Conservation (phyloP, 2,329 filamentous ascomycete genomes). For the Saccharata proteae region DNA sequence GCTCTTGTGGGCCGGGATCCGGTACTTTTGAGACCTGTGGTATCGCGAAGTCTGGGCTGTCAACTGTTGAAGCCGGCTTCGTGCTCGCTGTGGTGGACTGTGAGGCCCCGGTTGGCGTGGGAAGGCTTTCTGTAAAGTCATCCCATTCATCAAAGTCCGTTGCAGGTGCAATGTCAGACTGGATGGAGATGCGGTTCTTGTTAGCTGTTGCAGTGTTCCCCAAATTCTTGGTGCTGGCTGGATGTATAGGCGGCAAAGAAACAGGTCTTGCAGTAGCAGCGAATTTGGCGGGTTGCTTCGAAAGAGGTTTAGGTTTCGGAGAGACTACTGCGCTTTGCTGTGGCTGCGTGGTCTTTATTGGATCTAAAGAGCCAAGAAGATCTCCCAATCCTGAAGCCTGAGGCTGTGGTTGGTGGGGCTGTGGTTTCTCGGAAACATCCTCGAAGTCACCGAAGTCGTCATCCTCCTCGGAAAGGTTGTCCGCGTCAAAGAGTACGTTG, state of each 20-base stretch:
- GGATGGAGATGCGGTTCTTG: slow-evolving; percentile 12
- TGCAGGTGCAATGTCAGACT: slow-evolving; percentile 1
- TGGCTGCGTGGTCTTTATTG: too few relatives aligned
- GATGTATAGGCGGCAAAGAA: too few relatives aligned
- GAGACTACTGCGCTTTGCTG: too few relatives aligned
- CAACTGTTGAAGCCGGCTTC: slow-evolving; percentile 1
- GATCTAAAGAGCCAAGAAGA: too few relatives aligned
- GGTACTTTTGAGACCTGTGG: slow-evolving; percentile 6
- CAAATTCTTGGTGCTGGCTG: too few relatives aligned
- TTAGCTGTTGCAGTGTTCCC: too few relatives aligned
- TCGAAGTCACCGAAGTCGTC: slow-evolving; percentile 26
- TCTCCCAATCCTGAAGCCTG: background rate
- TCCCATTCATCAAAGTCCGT: slow-evolving; percentile 31
- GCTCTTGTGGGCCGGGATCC: slow-evolving; percentile 16
- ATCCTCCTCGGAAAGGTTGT: slow-evolving; percentile 22
- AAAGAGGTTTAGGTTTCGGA: too few relatives aligned
- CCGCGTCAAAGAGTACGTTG: slow-evolving; percentile 28
- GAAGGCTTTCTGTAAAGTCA: slow-evolving; percentile 18
- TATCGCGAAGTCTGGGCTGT: slow-evolving; percentile 1
- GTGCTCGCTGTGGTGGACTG: slow-evolving; percentile 8
- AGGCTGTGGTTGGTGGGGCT: slow-evolving; percentile 9
- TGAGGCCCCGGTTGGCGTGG: slow-evolving; percentile 4
- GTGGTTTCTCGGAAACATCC: slow-evolving; percentile 3
- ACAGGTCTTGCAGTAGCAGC: too few relatives aligned
- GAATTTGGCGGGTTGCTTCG: too few relatives aligned